A percentile compares a stretch with the other conserved stretches of the same genome.
Evolutionary conservation across 1,139 yeast genomes (phyloP).

Genomic region (Debaryomyces sp.): DNA sequence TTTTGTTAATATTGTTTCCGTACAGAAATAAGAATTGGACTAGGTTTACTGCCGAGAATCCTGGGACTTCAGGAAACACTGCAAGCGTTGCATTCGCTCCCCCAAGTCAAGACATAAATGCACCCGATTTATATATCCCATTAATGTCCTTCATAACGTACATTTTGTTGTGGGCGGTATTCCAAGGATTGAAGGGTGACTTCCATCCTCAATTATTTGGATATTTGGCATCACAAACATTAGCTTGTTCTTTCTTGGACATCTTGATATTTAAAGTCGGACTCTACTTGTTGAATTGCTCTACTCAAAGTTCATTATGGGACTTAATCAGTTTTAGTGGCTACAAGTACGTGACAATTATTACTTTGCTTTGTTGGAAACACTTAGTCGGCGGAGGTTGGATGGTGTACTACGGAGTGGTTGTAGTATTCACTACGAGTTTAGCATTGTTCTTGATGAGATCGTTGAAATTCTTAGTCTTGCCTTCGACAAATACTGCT

Average conservation of each 20-base stretch:
- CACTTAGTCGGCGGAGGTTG: slow-evolving; percentile 38
- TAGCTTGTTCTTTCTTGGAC: slow-evolving; percentile 82
- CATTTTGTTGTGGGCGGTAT: slow-evolving; percentile 78
- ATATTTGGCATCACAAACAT: slow-evolving; percentile 83
- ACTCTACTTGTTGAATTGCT: slow-evolving; percentile 51
- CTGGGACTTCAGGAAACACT: slow-evolving; percentile 19
- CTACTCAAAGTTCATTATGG: slow-evolving; percentile 59
- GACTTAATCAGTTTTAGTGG: slow-evolving; percentile 92
- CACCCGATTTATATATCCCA: slow-evolving; percentile 97
- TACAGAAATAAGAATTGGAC: slow-evolving; percentile 84
- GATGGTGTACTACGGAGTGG: slow-evolving; percentile 41
- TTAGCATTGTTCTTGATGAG: slow-evolving; percentile 79
- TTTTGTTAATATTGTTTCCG: slow-evolving; percentile 79
- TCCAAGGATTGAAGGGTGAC: slow-evolving; percentile 85
- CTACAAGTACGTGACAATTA: slow-evolving; percentile 86
- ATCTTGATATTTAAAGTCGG: slow-evolving; percentile 47
- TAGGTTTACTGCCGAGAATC: slow-evolving; percentile 41
- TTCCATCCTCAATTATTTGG: slow-evolving; percentile 95
- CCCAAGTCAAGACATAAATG: slow-evolving; percentile 83
- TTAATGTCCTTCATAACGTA: slow-evolving; percentile 91
- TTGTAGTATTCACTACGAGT: slow-evolving; percentile 47
- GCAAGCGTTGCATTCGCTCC: slow-evolving; percentile 59
- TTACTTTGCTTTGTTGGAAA: slow-evolving; percentile 55
- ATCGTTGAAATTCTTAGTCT: slow-evolving; percentile 75
- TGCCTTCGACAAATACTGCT: slow-evolving; percentile 53